Percentiles rank a stretch among this genome's conserved stretches.
Evolutionary conservation across 2,329 filamentous ascomycete genomes (phyloP).

Genomic region (Neoascochyta sp.): DNA sequence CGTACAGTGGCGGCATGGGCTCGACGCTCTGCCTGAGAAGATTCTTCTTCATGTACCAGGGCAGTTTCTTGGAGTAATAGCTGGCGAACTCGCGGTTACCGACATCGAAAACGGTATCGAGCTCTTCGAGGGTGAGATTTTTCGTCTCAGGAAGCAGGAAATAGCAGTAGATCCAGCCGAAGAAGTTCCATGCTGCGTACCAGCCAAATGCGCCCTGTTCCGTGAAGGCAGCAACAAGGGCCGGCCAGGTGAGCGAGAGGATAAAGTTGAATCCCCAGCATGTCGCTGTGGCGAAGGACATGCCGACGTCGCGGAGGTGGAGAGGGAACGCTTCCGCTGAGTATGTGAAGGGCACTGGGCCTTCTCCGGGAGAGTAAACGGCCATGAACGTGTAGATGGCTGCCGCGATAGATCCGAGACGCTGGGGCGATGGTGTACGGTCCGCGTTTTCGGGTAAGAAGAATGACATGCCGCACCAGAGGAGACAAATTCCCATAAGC

Average conservation of each 20-base stretch:
- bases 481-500: slow-evolving; percentile 43
- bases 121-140: slow-evolving; percentile 27
- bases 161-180: slow-evolving; percentile 46
- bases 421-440: slow-evolving; percentile 13
- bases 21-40: slow-evolving; percentile 28
- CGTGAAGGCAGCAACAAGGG: slow-evolving; percentile 47
- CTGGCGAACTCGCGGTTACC: slow-evolving; percentile 21
- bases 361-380: slow-evolving; percentile 36
- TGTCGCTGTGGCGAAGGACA: slow-evolving; percentile 49
- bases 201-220: slow-evolving; percentile 53
- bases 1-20: slow-evolving; percentile 24
- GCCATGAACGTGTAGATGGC: slow-evolving; percentile 52
- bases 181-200: slow-evolving; percentile 55
- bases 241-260: slow-evolving; percentile 53
- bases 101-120: slow-evolving; percentile 32
- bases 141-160: slow-evolving; percentile 33
- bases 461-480: slow-evolving; percentile 28
- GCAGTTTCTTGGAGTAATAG: slow-evolving; percentile 30
- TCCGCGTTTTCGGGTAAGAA: slow-evolving; percentile 17
- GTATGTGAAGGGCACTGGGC: slow-evolving; percentile 36
- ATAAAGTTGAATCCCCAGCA: slow-evolving; percentile 58
- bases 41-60: slow-evolving; percentile 38
- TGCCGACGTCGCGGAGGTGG: slow-evolving; percentile 43
- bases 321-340: slow-evolving; percentile 46
- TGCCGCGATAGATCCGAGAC: slow-evolving; percentile 35